phyloP scores from a whole-genome alignment of 2,329 filamentous ascomycete species.

The Colletotrichum sp. region DNA sequence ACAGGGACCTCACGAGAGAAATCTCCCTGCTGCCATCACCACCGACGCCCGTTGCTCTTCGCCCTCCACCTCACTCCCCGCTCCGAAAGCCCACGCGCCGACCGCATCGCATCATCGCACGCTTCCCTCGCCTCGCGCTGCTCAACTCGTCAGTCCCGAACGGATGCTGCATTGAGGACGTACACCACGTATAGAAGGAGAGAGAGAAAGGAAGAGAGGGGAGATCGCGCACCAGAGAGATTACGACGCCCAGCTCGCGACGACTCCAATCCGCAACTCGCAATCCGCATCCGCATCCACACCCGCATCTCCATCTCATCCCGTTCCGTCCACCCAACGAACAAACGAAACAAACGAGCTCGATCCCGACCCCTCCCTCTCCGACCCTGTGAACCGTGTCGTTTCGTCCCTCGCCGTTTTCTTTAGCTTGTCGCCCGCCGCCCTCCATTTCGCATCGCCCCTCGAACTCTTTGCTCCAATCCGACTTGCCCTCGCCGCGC shows the following conservation, averaged over 20 bases:
- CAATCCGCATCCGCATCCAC: background rate
- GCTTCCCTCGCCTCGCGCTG: background rate
- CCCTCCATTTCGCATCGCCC: background rate
- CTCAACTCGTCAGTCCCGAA: background rate
- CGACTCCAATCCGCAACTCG: background rate
- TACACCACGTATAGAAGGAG: background rate
- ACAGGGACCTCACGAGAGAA: background rate
- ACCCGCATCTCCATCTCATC: background rate
- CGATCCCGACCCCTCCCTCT: background rate
- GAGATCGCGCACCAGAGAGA: background rate
- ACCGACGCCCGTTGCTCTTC: background rate
- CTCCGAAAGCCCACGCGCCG: background rate
- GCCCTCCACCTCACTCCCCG: background rate
- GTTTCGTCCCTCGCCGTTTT: background rate
- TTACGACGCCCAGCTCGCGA: constrained; percentile 10
- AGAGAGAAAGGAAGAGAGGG: background rate
- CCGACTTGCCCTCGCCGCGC: background rate
- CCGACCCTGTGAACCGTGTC: background rate
- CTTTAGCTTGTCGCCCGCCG: background rate
- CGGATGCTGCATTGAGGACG: background rate
- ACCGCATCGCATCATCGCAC: background rate
- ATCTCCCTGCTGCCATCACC: background rate
- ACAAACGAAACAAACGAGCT: background rate
- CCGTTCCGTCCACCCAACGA: background rate
- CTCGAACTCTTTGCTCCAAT: background rate